Conservation (phyloP, 495 filamentous ascomycete genomes). For the Penicillium canescens region DNA sequence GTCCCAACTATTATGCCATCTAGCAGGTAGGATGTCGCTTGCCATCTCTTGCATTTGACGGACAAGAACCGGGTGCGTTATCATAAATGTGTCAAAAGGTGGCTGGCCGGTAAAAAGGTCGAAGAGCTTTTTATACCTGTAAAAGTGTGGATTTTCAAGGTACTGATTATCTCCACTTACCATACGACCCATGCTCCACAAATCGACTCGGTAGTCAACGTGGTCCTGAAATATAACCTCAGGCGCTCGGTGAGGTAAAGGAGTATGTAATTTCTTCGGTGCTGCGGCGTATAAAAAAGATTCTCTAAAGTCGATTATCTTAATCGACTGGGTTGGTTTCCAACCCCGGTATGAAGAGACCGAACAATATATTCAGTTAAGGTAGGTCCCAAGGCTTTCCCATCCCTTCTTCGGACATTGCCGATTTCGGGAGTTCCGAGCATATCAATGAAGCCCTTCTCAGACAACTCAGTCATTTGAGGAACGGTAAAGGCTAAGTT, state of each 20-base stretch:
- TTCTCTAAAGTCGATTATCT: slow-evolving; percentile 48
- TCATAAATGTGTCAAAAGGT: slow-evolving; percentile 35
- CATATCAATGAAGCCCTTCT: slow-evolving; percentile 31
- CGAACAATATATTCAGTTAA: slow-evolving; percentile 40
- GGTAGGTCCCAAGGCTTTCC: slow-evolving; percentile 25
- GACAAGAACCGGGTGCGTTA: slow-evolving; percentile 30
- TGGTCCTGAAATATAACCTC: slow-evolving; percentile 34
- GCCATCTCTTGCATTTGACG: slow-evolving; percentile 36
- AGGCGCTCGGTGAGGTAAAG: slow-evolving; percentile 26
- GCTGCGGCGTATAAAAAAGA: slow-evolving; percentile 26
- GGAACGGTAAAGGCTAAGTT: slow-evolving; percentile 46
- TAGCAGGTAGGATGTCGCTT: slow-evolving; percentile 30
- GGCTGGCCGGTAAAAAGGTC: slow-evolving; percentile 38
- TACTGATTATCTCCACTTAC: slow-evolving; percentile 19
- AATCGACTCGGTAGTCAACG: slow-evolving; percentile 33
- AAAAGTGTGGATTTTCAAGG: background rate
- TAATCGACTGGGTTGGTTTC: slow-evolving; percentile 19
- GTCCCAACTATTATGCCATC: slow-evolving; percentile 29
- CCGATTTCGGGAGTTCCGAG: slow-evolving; percentile 38
- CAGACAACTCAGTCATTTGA: slow-evolving; percentile 17
- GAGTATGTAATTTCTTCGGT: slow-evolving; percentile 24
- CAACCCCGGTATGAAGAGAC: slow-evolving; percentile 22
- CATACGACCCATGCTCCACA: slow-evolving; percentile 37
- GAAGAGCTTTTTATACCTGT: slow-evolving; percentile 29
- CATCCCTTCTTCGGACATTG: slow-evolving; percentile 31